Evolutionary conservation across 129 eudicot genomes (phyloP).

Genomic region (Escallonia rubra): DNA sequence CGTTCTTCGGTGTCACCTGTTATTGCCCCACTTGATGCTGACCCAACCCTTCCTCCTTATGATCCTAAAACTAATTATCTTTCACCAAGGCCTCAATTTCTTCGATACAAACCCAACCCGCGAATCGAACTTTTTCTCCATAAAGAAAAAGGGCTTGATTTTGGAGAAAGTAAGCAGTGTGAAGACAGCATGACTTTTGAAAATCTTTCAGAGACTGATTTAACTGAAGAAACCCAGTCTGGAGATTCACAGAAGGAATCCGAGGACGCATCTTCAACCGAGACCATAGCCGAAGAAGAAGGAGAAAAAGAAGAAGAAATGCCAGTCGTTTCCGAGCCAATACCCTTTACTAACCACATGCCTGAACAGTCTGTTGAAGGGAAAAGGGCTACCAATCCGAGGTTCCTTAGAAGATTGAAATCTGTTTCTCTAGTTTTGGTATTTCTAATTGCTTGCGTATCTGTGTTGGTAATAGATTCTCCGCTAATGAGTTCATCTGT

Average conservation of each 20-base stretch:
- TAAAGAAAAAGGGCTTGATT: conserved; percentile 24
- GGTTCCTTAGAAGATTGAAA: conserved; percentile 27
- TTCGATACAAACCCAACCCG: conserved; percentile 73
- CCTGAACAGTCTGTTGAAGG: conserved; percentile 7
- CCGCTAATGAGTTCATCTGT: conserved; percentile 28
- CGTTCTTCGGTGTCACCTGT: conserved; percentile 35
- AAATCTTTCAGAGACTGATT: conserved; percentile 45
- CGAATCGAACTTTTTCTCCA: conserved; percentile 38
- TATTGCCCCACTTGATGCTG: conserved; percentile 65
- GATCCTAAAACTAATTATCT: conserved; percentile 80
- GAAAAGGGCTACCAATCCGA: conserved; percentile 15
- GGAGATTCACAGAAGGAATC: conserved; percentile 25
- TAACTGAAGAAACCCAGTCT: conserved; percentile 24
- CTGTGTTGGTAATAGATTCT: conserved; percentile 28
- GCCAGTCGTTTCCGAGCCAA: conserved; percentile 13
- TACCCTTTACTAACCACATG: conserved; percentile 3
- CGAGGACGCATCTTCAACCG: conserved; percentile 29
- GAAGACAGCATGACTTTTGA: conserved; percentile 51
- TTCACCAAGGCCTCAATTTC: conserved; percentile 88
- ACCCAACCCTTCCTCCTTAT: conserved; percentile 66
- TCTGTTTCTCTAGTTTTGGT: conserved; percentile 39
- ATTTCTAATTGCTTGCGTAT: conserved; percentile 37
- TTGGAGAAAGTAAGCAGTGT: conserved; percentile 28
- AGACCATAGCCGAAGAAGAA: conserved; percentile 4
- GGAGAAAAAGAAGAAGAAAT: conserved; percentile 21